phyloP scores from a whole-genome alignment of 306 rosid species.

The Glycyrrhiza uralensis region DNA sequence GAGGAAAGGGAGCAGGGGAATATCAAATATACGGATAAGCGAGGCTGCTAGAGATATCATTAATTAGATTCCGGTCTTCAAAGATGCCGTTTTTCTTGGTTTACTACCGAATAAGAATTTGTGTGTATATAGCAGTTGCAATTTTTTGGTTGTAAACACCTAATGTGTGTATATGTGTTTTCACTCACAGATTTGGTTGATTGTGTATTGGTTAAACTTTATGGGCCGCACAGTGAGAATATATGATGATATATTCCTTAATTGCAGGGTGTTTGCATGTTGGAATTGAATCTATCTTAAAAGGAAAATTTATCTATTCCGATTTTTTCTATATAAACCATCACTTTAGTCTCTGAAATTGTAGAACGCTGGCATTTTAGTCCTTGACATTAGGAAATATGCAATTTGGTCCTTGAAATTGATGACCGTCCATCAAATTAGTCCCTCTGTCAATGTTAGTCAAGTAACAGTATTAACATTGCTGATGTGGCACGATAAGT shows the following conservation, averaged over 20 bases:
- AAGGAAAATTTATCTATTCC: too few relatives aligned
- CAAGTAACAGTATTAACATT: too few relatives aligned
- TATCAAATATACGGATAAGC: neutral
- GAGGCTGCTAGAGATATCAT: neutral
- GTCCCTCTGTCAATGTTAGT: too few relatives aligned
- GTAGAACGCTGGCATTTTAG: too few relatives aligned
- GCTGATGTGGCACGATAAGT: too few relatives aligned
- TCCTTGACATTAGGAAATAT: too few relatives aligned
- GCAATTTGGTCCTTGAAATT: too few relatives aligned
- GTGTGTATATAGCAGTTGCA: neutral
- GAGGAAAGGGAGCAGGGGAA: neutral
- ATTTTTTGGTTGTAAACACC: neutral
- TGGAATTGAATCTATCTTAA: too few relatives aligned
- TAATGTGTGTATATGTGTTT: neutral
- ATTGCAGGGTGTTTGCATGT: too few relatives aligned
- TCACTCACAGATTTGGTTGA: neutral
- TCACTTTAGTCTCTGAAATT: too few relatives aligned
- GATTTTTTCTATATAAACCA: too few relatives aligned
- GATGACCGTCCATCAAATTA: too few relatives aligned
- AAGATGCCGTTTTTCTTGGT: neutral
- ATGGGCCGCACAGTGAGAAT: neutral
- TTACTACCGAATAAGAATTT: constrained; percentile 16
- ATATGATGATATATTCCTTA: neutral
- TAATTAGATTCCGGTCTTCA: neutral
- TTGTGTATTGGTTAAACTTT: neutral